Conservation (phyloP, 1,284 basidiomycete species). For the Wallemia ichthyophaga region DNA sequence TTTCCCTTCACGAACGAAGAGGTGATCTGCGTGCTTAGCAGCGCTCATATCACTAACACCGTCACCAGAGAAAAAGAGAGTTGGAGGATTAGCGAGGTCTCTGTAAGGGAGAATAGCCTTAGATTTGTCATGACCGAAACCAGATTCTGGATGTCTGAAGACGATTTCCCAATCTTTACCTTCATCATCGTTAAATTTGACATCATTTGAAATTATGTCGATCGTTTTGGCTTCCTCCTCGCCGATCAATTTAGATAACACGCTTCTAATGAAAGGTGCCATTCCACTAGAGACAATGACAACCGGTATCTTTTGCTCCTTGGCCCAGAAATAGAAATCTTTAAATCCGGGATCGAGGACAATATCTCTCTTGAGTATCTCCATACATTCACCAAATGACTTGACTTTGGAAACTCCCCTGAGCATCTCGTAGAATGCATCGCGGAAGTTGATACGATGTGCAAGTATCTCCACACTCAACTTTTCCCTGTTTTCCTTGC, state of each 20-base stretch:
- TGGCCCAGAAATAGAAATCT: slow-evolving; percentile 52
- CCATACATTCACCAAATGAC: slow-evolving; percentile 52
- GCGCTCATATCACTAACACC: slow-evolving; percentile 73
- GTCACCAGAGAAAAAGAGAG: slow-evolving; percentile 78
- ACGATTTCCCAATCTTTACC: slow-evolving; percentile 49
- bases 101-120: slow-evolving; percentile 66
- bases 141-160: slow-evolving; percentile 58
- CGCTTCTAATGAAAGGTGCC: slow-evolving; percentile 64
- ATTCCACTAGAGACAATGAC: slow-evolving; percentile 85
- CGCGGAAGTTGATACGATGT: neutral
- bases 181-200: slow-evolving; percentile 25
- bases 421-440: slow-evolving; percentile 5
- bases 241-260: slow-evolving; percentile 45
- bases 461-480: neutral
- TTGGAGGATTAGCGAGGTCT: slow-evolving; percentile 34
- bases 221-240: slow-evolving; percentile 40
- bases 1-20: slow-evolving; percentile 29
- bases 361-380: slow-evolving; percentile 37
- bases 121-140: slow-evolving; percentile 76
- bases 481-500: neutral
- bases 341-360: slow-evolving; percentile 61
- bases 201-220: slow-evolving; percentile 69
- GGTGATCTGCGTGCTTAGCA: slow-evolving; percentile 54
- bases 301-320: slow-evolving; percentile 41
- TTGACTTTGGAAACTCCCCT: neutral